These are phyloP conservation scores for Raddia guianensis DNA, from an alignment of 176 grass and related monocot species.

Conservation along the genomic window DNA sequence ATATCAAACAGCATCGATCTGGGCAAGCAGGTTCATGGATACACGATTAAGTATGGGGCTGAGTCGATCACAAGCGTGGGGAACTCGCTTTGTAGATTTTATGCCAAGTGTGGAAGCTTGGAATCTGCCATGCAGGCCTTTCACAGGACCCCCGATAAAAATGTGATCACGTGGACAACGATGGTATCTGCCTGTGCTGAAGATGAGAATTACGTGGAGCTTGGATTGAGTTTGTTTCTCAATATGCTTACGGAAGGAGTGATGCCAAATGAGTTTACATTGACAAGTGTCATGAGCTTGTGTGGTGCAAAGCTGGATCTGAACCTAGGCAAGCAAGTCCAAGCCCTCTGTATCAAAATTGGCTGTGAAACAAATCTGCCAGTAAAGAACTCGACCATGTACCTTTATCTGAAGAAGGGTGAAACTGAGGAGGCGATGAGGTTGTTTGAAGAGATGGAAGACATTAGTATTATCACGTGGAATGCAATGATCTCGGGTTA, in stretches of 20 bases:
- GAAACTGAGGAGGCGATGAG: conserved; percentile 62
- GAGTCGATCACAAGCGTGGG: conserved; percentile 58
- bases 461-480: conserved; percentile 67
- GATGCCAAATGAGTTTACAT: conserved; percentile 68
- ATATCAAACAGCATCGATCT: conserved; percentile 33
- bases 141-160: conserved; percentile 56
- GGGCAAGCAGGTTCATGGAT: conserved; percentile 67
- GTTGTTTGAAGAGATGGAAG: conserved; percentile 65
- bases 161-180: conserved; percentile 82
- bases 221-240: conserved; percentile 63
- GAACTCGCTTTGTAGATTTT: conserved; percentile 68
- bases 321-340: conserved; percentile 69
- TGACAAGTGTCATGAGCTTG: conserved; percentile 74
- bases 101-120: conserved; percentile 63
- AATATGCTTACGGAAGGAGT: conserved; percentile 69
- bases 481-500: conserved; percentile 77
- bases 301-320: conserved; percentile 63
- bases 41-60: conserved; percentile 57
- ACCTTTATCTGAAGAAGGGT: conserved; percentile 73
- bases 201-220: conserved; percentile 49
- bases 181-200: conserved; percentile 77
- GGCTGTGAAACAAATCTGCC: conserved; percentile 58
- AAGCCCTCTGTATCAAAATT: conserved; percentile 74
- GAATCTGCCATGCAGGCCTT: conserved; percentile 57
- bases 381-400: conserved; percentile 75